A percentile compares a stretch with the other conserved stretches of the same genome.
phyloP scores from a whole-genome alignment of 352 stramenopile genomes.

The Globisporangium middletonii region DNA sequence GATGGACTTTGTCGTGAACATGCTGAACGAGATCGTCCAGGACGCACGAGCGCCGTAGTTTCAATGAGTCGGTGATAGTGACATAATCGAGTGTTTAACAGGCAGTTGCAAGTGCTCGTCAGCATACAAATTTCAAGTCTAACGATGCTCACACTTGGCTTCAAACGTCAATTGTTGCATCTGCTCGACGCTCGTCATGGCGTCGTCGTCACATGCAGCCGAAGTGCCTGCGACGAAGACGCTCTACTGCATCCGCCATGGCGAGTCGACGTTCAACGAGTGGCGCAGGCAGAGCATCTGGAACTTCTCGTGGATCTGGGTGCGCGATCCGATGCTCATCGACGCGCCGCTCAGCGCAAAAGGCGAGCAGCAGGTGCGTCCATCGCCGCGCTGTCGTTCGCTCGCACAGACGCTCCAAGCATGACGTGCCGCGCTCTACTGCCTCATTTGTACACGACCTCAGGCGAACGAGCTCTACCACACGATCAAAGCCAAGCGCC shows the following conservation, averaged over 20 bases:
- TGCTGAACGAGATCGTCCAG: background rate
- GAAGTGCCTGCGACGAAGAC: slow-evolving; percentile 29
- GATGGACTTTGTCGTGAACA: slow-evolving; percentile 1
- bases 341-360: slow-evolving; percentile 71
- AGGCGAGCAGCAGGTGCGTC: slow-evolving; percentile 55
- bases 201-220: background rate
- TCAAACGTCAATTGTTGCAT: too few species aligned
- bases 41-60: background rate
- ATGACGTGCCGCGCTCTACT: background rate
- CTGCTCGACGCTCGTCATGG: background rate
- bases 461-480: slow-evolving; percentile 42
- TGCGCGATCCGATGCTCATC: slow-evolving; percentile 82
- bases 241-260: slow-evolving; percentile 84
- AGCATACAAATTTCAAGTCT: too few species aligned
- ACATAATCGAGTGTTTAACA: too few species aligned
- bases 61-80: too few species aligned
- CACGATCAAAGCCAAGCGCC: slow-evolving; percentile 21
- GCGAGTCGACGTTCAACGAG: slow-evolving; percentile 86
- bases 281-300: slow-evolving; percentile 72
- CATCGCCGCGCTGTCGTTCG: background rate
- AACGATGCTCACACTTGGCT: too few species aligned
- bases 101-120: too few species aligned
- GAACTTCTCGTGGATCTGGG: slow-evolving; percentile 84
- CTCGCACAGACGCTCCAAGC: too few species aligned
- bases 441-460: background rate